Percentiles rank a stretch among this genome's conserved stretches.
Conservation (phyloP, 139 green algal genomes). For the Coccomyxa sp. region DNA sequence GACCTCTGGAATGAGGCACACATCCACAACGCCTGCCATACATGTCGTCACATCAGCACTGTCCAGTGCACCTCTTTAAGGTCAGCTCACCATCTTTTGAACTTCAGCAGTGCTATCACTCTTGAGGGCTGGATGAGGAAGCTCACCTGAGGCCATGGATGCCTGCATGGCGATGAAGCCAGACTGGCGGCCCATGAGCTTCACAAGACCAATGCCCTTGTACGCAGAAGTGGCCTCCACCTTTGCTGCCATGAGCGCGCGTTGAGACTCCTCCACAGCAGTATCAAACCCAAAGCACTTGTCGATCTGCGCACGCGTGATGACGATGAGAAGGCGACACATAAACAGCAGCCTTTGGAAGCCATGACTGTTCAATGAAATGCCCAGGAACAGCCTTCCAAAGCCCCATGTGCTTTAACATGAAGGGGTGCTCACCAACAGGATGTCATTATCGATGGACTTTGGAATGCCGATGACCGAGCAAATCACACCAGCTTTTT, state of each 20-base stretch:
- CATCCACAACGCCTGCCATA: slow-evolving; percentile 68
- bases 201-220: slow-evolving; percentile 91
- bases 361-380: neutral
- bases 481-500: slow-evolving; percentile 66
- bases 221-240: slow-evolving; percentile 81
- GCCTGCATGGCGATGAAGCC: slow-evolving; percentile 97
- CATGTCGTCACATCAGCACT: no score
- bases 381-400: neutral
- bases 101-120: neutral
- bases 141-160: slow-evolving; percentile 74
- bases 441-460: slow-evolving; percentile 99
- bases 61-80: no score
- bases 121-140: neutral
- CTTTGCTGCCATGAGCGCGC: slow-evolving; percentile 87
- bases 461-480: slow-evolving; percentile 90
- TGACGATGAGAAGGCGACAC: neutral
- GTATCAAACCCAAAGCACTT: slow-evolving; percentile 92
- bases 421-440: slow-evolving; percentile 34
- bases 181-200: slow-evolving; percentile 95
- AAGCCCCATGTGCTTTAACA: neutral
- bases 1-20: slow-evolving; percentile 93
- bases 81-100: no score
- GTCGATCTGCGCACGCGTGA: slow-evolving; percentile 50
- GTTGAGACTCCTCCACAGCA: slow-evolving; percentile 95
- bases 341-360: neutral